phyloP scores from a whole-genome alignment of 345 rosid genomes.

The Combretum micranthum region DNA sequence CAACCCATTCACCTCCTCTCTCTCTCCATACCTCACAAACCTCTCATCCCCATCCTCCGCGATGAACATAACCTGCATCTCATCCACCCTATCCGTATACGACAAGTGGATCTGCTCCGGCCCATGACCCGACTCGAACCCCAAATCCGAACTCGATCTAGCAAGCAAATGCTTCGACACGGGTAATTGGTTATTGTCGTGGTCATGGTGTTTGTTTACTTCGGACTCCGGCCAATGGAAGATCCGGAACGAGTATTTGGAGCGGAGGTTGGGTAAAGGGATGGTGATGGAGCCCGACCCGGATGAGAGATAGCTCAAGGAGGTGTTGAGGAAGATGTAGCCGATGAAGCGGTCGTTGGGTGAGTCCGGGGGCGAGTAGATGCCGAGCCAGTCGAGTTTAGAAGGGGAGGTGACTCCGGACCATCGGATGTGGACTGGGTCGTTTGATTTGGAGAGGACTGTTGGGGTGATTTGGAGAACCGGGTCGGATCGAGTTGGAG shows the following conservation, averaged over 20 bases:
- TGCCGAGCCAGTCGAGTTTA: slow-evolving; percentile 76
- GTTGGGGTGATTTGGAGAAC: slow-evolving; percentile 42
- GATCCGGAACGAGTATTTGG: slow-evolving; percentile 83
- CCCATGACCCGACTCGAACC: slow-evolving; percentile 22
- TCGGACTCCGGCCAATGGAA: slow-evolving; percentile 74
- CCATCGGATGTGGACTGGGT: slow-evolving; percentile 55
- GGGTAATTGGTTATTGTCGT: slow-evolving; percentile 82
- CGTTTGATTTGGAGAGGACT: slow-evolving; percentile 51
- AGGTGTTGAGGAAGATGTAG: slow-evolving; percentile 61
- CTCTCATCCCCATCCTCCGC: slow-evolving; percentile 57
- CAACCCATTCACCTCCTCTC: slow-evolving; percentile 38
- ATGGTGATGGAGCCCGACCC: slow-evolving; percentile 72
- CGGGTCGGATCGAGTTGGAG: slow-evolving; percentile 21
- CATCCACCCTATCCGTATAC: slow-evolving; percentile 45
- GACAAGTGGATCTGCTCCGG: slow-evolving; percentile 86
- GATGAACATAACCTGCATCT: slow-evolving; percentile 87
- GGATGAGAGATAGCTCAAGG: slow-evolving; percentile 48
- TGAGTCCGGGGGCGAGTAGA: slow-evolving; percentile 84
- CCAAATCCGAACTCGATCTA: slow-evolving; percentile 30
- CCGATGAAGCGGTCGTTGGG: slow-evolving; percentile 61
- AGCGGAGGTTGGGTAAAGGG: slow-evolving; percentile 65
- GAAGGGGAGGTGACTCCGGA: slow-evolving; percentile 66
- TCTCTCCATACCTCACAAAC: slow-evolving; percentile 55
- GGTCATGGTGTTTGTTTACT: slow-evolving; percentile 52
- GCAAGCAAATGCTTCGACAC: slow-evolving; percentile 50